These are phyloP conservation scores for Raphidocelis subcapitata DNA, from an alignment of 139 green algal species.

Conservation along the genomic window DNA sequence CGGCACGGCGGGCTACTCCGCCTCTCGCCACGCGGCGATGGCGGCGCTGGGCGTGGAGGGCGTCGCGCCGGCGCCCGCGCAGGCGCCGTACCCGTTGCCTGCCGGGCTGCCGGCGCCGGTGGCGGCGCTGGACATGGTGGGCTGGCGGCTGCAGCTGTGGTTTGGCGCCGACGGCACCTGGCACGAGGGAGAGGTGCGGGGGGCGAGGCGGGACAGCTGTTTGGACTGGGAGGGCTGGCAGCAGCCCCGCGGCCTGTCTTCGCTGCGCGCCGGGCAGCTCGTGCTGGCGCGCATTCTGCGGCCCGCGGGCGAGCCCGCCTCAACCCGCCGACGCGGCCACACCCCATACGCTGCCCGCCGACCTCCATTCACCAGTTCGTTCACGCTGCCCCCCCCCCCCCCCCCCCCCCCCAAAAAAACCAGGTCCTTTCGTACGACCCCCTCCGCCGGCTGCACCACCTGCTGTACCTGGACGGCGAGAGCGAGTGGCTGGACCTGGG, in stretches of 20 bases:
- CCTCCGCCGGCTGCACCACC: conserved; percentile 21
- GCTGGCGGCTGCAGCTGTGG: conserved; percentile 43
- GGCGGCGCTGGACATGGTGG: conserved; percentile 4
- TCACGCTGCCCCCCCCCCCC: no score
- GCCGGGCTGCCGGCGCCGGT: no score
- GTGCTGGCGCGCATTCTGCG: no score
- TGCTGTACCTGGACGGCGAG: conserved; percentile 71
- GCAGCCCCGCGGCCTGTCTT: background rate
- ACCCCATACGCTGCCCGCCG: background rate
- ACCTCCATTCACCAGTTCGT: no score
- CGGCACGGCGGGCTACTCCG: conserved; percentile 25
- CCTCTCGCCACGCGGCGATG: background rate
- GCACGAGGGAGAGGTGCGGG: conserved; percentile 49
- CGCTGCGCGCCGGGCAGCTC: background rate
- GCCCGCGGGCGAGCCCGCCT: background rate
- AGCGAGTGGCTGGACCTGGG: conserved; percentile 68
- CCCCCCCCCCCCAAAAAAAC: no score
- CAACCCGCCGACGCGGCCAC: background rate
- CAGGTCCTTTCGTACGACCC: background rate
- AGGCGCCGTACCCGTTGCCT: background rate
- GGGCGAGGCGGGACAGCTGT: no score
- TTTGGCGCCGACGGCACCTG: conserved; percentile 40
- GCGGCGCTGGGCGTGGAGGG: background rate
- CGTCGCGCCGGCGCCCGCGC: background rate
- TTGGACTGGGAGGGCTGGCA: background rate